phyloP scores from a whole-genome alignment of 805 yeast genomes.

The Scheffersomyces lignosus region DNA sequence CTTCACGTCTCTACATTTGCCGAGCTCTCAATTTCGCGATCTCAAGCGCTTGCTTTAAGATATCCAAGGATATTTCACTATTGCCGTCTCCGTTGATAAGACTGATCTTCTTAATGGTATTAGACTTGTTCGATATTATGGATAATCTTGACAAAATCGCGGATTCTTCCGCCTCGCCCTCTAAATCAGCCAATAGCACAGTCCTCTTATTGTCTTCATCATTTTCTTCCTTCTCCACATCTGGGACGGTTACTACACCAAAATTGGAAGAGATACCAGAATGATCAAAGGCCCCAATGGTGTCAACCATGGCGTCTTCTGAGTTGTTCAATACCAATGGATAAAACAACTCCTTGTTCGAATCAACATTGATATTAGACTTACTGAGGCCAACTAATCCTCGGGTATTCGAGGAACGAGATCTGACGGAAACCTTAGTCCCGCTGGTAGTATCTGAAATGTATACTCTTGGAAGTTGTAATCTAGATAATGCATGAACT shows the following conservation, averaged over 20 bases:
- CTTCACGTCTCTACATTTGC: conserved; percentile 24
- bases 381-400: conserved; percentile 49
- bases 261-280: conserved; percentile 53
- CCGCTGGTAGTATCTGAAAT: conserved; percentile 54
- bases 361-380: conserved; percentile 53
- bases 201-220: conserved; percentile 26
- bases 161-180: conserved; percentile 81
- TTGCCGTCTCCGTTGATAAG: conserved; percentile 41
- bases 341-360: conserved; percentile 25
- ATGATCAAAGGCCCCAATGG: conserved; percentile 13
- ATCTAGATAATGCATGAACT: conserved; percentile 57
- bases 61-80: conserved; percentile 45
- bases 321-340: conserved; percentile 38
- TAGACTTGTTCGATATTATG: conserved; percentile 34
- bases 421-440: conserved; percentile 51
- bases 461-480: conserved; percentile 66
- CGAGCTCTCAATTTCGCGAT: conserved; percentile 50
- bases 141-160: conserved; percentile 55
- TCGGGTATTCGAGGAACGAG: conserved; percentile 39
- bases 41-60: conserved; percentile 46
- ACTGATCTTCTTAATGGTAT: conserved; percentile 11
- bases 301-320: conserved; percentile 1
- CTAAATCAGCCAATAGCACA: conserved; percentile 67
- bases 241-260: conserved; percentile 52
- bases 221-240: conserved; percentile 34